These are phyloP conservation scores for Suillus brevipes DNA, from an alignment of 768 basidiomycete genomes.

Conservation along the genomic window DNA sequence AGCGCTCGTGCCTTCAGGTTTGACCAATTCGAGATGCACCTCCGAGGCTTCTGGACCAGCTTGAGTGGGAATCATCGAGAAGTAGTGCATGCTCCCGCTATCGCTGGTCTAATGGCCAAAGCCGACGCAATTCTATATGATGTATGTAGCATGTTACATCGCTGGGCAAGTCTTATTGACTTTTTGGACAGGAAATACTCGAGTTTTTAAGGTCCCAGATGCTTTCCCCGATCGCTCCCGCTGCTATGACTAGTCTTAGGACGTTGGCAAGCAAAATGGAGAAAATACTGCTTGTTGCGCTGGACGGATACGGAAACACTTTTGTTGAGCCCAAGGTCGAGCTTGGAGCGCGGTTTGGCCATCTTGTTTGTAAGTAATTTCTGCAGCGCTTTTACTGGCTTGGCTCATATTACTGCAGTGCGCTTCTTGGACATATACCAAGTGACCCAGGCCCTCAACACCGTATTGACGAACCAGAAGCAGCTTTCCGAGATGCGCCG, in stretches of 20 bases:
- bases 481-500: conserved; percentile 83
- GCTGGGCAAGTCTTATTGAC: conserved; percentile 18
- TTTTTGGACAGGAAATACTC: conserved; percentile 69
- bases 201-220: conserved; percentile 84
- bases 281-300: conserved; percentile 77
- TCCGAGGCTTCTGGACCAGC: conserved; percentile 83
- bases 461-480: conserved; percentile 86
- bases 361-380: conserved; percentile 73
- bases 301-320: conserved; percentile 82
- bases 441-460: conserved; percentile 84
- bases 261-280: conserved; percentile 91
- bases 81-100: conserved; percentile 84
- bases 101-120: conserved; percentile 85
- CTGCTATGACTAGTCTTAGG: conserved; percentile 69
- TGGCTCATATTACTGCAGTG: conserved; percentile 45
- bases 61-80: conserved; percentile 77
- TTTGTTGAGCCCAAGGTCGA: conserved; percentile 93
- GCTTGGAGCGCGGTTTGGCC: conserved; percentile 86
- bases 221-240: conserved; percentile 70
- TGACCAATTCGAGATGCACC: conserved; percentile 87
- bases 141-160: conserved; percentile 48
- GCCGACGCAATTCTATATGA: conserved; percentile 91
- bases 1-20: conserved; percentile 76
- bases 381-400: neutral
- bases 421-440: conserved; percentile 92